These are phyloP conservation scores for Ophiostoma australiae DNA, from an alignment of 2,329 filamentous ascomycete genomes.

Conservation along the genomic window DNA sequence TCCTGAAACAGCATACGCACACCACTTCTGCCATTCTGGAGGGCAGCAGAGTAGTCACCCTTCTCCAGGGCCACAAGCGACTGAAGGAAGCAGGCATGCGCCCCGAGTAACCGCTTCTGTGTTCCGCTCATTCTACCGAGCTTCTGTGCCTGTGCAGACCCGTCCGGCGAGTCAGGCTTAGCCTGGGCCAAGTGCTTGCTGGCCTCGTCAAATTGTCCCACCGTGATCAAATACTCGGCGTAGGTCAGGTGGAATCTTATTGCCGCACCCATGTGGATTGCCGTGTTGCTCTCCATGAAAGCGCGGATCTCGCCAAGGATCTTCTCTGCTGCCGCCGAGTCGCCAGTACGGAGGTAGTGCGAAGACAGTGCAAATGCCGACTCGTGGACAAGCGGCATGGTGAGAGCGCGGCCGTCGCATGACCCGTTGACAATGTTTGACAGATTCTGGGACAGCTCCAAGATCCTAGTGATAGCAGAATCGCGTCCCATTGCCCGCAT, in stretches of 20 bases:
- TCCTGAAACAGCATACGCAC: conserved; percentile 53
- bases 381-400: conserved; percentile 40
- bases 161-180: not conserved
- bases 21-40: conserved; percentile 53
- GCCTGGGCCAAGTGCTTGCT: conserved; percentile 24
- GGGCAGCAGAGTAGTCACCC: conserved; percentile 55
- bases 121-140: conserved; percentile 9
- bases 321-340: conserved; percentile 46
- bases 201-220: conserved; percentile 61
- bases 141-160: not conserved
- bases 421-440: conserved; percentile 32
- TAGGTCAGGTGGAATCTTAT: conserved; percentile 62
- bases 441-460: conserved; percentile 45
- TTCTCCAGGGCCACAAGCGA: conserved; percentile 61
- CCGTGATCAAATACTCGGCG: conserved; percentile 67
- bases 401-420: not conserved
- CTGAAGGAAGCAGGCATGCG: conserved; percentile 58
- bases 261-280: conserved; percentile 36
- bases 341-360: conserved; percentile 52
- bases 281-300: conserved; percentile 38
- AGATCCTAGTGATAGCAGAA: conserved; percentile 42
- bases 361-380: conserved; percentile 47
- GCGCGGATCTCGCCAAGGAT: conserved; percentile 55
- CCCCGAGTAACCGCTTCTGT: conserved; percentile 20
- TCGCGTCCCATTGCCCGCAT: conserved; percentile 49